Conservation (phyloP, 805 yeast species). For the Metschnikowia aberdeeniae region DNA sequence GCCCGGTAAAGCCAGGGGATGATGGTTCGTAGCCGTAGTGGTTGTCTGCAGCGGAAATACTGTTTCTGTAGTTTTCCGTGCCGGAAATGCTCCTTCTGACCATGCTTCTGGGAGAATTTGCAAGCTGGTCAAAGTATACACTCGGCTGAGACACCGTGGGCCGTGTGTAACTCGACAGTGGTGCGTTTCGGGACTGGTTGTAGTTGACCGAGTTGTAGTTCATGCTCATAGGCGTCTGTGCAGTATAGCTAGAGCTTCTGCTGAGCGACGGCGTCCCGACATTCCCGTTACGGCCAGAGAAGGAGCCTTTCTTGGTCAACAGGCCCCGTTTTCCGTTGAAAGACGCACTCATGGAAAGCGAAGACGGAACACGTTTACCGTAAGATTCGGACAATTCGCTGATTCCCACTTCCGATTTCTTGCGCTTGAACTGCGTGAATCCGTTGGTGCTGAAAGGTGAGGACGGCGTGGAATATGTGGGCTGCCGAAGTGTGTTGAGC, state of each 20-base stretch:
- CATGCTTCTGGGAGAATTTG: constrained; percentile 3
- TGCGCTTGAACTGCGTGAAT: constrained; percentile 37
- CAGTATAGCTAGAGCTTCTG: constrained; percentile 5
- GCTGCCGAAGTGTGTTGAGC: background rate
- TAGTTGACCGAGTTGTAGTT: background rate
- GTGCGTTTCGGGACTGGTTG: background rate
- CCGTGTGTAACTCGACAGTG: background rate
- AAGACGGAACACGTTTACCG: constrained; percentile 19
- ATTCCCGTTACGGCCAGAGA: constrained; percentile 2
- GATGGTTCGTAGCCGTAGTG: constrained; percentile 10
- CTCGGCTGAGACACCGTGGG: background rate
- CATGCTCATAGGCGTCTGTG: constrained; percentile 2
- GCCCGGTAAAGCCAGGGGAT: constrained; percentile 14
- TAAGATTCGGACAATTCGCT: constrained; percentile 19
- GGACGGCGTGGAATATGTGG: constrained; percentile 12
- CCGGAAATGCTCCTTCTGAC: constrained; percentile 9
- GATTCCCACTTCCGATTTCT: constrained; percentile 36
- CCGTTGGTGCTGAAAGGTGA: constrained; percentile 18
- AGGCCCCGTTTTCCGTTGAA: constrained; percentile 14
- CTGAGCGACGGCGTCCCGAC: background rate
- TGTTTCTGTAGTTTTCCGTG: constrained; percentile 2
- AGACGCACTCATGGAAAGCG: constrained; percentile 14
- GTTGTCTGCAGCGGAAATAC: constrained; percentile 9
- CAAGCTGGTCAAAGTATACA: constrained; percentile 8
- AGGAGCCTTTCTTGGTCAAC: constrained; percentile 7